Base-by-base conservation (phyloP, 768 basidiomycete species). In the Crucibulum laeve region DNA sequence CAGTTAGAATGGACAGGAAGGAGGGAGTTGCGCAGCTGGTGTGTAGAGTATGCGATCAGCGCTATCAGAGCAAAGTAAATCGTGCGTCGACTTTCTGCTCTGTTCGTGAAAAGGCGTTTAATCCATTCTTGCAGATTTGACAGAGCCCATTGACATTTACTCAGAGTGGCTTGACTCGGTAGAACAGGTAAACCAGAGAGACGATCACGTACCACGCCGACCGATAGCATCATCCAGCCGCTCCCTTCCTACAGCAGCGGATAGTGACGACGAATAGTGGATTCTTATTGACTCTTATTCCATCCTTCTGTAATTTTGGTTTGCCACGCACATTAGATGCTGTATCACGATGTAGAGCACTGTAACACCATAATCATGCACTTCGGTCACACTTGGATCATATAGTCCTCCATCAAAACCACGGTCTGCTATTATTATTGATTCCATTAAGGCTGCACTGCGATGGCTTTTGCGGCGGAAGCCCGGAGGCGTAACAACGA, bases 131-230 rank as follows among this genome's bases (percentile, higher is more conserved):
- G 11, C 58, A 93, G 90, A 92, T 60, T 70, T 92, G 41, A 90
- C 89, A 1, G 90, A 91, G 52, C 79, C 90, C 13, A 81, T 92
- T 44, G 90, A 92, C 61, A 87, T 92, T 23, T 92, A 91, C 60
- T 90, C 89, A 5, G 87, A 90, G 58, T 92, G 90, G 90, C 89
- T 91, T 49, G 88, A 91, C 59, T 88, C 88, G 38, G 86, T 87
- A 4, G 88, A 91, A 59, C 83, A 85, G 6, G 88, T 87, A 25
- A 84, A 89, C n/a, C n/a, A n/a, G 58, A 76, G 70, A 46, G 80
- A 84, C 38, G 77, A 76, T 14, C 70, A 72, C 3, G 56, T 67
- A 19, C 59, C 67, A 25, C 77, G 79, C 28, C 77, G 82, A 33
- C 72, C 78, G 2, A 65, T 72, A 21, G 72, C 81, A 3, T 88